Evolutionary conservation across 164 flowering plant species (phyloP).

Genomic region (Platanus orientalis): DNA sequence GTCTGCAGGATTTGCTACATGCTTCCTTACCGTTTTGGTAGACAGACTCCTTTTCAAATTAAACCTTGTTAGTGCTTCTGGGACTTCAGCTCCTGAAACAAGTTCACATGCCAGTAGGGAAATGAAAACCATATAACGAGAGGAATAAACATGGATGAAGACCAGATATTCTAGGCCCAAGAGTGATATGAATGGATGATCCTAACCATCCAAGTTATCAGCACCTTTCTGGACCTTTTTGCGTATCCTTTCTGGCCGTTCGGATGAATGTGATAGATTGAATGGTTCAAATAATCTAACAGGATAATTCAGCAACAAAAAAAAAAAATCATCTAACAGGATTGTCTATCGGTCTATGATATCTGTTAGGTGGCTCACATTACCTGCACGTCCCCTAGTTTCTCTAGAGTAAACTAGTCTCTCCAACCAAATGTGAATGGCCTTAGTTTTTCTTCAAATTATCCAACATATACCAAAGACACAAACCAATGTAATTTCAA

Average conservation of each 20-base stretch:
- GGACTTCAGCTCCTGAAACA: slow-evolving; percentile 62
- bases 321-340: too few relatives aligned
- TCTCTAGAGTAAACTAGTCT: too few relatives aligned
- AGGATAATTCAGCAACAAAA: too few relatives aligned
- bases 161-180: neutral
- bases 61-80: slow-evolving; percentile 58
- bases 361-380: neutral
- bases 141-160: neutral
- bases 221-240: neutral
- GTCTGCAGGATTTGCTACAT: slow-evolving; percentile 17
- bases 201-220: neutral
- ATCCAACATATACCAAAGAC: too few relatives aligned
- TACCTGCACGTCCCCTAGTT: too few relatives aligned
- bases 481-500: too few relatives aligned
- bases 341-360: neutral
- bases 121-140: neutral
- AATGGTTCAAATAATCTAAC: neutral
- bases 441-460: too few relatives aligned
- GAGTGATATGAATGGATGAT: neutral
- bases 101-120: neutral
- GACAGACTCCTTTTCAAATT: slow-evolving; percentile 26
- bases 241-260: neutral
- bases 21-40: slow-evolving; percentile 23
- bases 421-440: too few relatives aligned
- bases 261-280: neutral